Base-by-base conservation (phyloP, 2,329 filamentous ascomycete species). In the Talaromyces amestolkiae region DNA sequence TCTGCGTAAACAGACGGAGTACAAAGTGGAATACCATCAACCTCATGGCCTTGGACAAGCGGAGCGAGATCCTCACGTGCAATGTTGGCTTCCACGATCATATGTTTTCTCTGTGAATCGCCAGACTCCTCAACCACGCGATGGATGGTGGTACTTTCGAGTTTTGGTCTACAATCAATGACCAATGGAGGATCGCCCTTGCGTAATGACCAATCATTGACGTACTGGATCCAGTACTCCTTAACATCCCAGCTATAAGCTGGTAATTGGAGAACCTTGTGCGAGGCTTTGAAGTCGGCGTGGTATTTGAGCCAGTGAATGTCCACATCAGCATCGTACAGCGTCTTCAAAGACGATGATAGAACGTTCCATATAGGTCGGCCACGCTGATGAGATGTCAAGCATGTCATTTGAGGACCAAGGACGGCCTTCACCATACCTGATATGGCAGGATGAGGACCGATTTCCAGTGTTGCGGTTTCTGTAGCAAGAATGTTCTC, bases 221-320 rank as follows among this genome's bases (percentile, higher is more conserved):
- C 81, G 75, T 91, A 91, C 73, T 87, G 86, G 17, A 91, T 82
- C 88, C 88, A 91, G 77, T 91, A 91, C 69, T 85, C 87, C 81
- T 91, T 91, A 68, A 85, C 80, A 73, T 92, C 87, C 73, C 88
- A 92, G 0, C 82, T 82, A 73, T 92, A 92, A 0, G 84, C 82
- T 1, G 89, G 89, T 3, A 92, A 3, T 67, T 22, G 22, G 22
- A 22, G 13, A 74, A 47, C 31, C 63, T n/a, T 11, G 67, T 65
- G 7, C 53, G 60, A 3, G 59, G 47, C 8, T 67, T 43, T 75
- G 87, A 89, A 67, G 86, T 81, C 65, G n/a, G 81, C 80, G 75
- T 89, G 86, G 71, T 85, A 90, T 76, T 91, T 90, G 67, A 88
- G 85, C 84, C 89, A 92, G 74, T 89, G 83, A 65, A 92, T 79